phyloP scores from a whole-genome alignment of 306 rosid species.

The Rosa persica region DNA sequence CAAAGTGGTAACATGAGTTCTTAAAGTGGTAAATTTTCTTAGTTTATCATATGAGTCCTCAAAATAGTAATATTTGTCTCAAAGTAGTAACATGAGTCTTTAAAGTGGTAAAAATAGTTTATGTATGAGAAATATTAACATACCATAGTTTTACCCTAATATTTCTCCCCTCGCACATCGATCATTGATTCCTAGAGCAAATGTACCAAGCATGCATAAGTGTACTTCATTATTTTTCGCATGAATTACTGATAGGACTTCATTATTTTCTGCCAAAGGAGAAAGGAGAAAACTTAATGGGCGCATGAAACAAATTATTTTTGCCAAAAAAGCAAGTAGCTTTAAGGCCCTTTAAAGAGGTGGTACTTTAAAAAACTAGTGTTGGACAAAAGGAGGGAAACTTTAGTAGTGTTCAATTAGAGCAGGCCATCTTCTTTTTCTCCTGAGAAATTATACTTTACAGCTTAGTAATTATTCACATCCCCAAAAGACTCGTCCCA shows the following conservation, averaged over 20 bases:
- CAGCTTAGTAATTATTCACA: conserved; percentile 26
- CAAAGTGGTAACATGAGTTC: no score
- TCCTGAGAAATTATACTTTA: conserved; percentile 22
- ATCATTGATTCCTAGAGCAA: neutral
- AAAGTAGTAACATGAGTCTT: no score
- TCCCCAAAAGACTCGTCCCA: conserved; percentile 4
- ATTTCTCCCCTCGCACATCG: neutral
- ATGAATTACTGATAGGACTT: neutral
- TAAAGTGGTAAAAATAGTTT: no score
- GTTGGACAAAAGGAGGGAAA: conserved; percentile 36
- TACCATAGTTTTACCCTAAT: no score
- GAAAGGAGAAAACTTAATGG: conserved; percentile 1
- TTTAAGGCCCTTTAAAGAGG: conserved; percentile 22
- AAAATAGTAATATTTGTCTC: no score
- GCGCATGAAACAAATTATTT: conserved; percentile 1
- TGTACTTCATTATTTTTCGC: neutral
- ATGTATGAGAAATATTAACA: no score
- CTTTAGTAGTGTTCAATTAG: conserved; percentile 19
- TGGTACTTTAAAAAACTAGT: conserved; percentile 21
- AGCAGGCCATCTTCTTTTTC: conserved; percentile 17
- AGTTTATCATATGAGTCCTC: no score
- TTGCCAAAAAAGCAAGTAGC: conserved; percentile 9
- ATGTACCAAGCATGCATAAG: neutral
- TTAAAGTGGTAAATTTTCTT: no score
- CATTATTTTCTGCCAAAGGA: neutral